phyloP scores from a whole-genome alignment of 78 protist species.

The Andalucia godoyi region DNA sequence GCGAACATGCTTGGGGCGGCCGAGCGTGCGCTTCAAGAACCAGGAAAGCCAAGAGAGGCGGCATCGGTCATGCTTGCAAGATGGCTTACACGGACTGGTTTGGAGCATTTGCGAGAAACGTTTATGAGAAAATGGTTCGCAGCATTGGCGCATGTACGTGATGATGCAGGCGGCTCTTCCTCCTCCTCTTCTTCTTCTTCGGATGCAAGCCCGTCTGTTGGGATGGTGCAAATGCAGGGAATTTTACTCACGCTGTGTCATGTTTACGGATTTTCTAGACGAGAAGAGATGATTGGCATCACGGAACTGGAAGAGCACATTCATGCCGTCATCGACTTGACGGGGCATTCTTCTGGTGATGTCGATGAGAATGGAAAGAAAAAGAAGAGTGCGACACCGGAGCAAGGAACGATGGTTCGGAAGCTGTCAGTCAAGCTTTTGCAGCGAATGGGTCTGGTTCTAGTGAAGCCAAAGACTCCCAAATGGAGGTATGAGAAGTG shows the following conservation, averaged over 20 bases:
- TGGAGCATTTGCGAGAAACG: background rate
- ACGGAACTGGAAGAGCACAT: background rate
- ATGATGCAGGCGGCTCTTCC: background rate
- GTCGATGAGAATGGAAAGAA: constrained; percentile 42
- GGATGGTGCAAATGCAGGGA: background rate
- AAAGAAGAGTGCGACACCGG: constrained; percentile 32
- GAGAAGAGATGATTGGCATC: background rate
- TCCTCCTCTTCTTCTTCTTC: too few species aligned
- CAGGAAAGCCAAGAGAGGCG: constrained; percentile 44
- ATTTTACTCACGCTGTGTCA: constrained; percentile 23
- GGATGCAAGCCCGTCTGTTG: too few species aligned
- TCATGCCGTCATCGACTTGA: background rate
- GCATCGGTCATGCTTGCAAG: constrained; percentile 35
- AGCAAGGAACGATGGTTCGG: background rate
- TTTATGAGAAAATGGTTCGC: background rate
- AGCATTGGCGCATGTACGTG: background rate
- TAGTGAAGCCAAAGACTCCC: constrained; percentile 53
- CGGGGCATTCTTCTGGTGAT: constrained; percentile 30
- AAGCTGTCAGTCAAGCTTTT: constrained; percentile 46
- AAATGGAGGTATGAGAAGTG: constrained; percentile 71
- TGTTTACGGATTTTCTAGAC: background rate
- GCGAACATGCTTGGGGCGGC: constrained; percentile 4
- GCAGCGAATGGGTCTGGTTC: constrained; percentile 71
- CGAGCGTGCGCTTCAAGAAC: background rate
- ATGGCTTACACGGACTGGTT: constrained; percentile 50